phyloP scores from a whole-genome alignment of 441 rosid genomes.

The Raphanus hybrid region DNA sequence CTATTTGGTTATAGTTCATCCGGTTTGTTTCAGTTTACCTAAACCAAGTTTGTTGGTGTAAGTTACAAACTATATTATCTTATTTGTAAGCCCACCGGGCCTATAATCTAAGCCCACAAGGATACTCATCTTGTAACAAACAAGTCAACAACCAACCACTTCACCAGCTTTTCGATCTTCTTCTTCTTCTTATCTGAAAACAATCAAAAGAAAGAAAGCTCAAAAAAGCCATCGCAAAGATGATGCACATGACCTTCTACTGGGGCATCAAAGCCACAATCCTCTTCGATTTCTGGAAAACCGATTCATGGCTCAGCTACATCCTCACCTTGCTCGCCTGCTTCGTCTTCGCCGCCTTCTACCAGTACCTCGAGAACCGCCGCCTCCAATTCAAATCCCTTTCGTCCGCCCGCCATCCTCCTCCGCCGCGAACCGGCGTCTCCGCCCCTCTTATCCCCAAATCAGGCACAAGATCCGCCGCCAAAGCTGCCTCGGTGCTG shows the following conservation, averaged over 20 bases:
- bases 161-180: neutral
- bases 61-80: neutral
- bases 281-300: constrained; percentile 62
- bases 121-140: constrained; percentile 18
- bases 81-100: constrained; percentile 29
- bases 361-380: constrained; percentile 69
- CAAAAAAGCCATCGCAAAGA: constrained; percentile 36
- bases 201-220: neutral
- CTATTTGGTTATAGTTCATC: neutral
- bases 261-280: constrained; percentile 64
- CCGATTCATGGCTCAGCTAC: constrained; percentile 61
- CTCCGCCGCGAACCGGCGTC: constrained; percentile 9
- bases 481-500: constrained; percentile 47
- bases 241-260: constrained; percentile 79
- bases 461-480: constrained; percentile 37
- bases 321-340: constrained; percentile 60
- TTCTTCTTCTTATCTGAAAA: neutral
- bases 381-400: constrained; percentile 54
- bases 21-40: neutral
- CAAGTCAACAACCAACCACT: constrained; percentile 7
- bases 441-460: constrained; percentile 50
- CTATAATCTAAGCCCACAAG: constrained; percentile 9
- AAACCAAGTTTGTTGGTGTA: neutral
- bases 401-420: constrained; percentile 37
- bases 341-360: constrained; percentile 61